Evolutionary conservation across 495 filamentous ascomycete species (phyloP).

Genomic region (Cenococcum geophilum): DNA sequence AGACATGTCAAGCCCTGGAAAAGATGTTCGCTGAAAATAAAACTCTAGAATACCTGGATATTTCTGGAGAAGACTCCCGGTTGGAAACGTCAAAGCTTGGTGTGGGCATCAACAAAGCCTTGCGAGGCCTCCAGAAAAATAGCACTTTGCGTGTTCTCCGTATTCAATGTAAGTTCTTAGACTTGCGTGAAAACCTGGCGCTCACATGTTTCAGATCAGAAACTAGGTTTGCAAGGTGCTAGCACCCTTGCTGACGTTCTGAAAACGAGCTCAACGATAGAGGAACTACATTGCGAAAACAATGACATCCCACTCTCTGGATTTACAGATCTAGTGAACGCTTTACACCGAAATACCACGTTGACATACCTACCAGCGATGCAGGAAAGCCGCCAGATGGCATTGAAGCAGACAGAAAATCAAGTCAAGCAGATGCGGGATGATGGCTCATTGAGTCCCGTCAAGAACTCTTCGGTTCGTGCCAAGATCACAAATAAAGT

Average conservation of each 20-base stretch:
- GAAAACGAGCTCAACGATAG: conserved; percentile 57
- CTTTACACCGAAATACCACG: conserved; percentile 60
- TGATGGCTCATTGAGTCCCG: conserved; percentile 10
- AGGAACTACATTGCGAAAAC: conserved; percentile 68
- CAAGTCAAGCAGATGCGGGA: conserved; percentile 52
- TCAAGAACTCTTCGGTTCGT: conserved; percentile 19
- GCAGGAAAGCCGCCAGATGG: conserved; percentile 54
- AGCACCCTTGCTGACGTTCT: conserved; percentile 73
- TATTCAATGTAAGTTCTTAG: conserved; percentile 49
- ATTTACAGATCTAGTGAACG: conserved; percentile 70
- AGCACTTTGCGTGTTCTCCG: conserved; percentile 65
- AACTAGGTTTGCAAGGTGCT: conserved; percentile 60
- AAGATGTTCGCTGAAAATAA: conserved; percentile 71
- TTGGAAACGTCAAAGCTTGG: conserved; percentile 82
- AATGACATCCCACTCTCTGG: conserved; percentile 74
- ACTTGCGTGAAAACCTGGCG: background rate
- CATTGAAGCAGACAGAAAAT: conserved; percentile 57
- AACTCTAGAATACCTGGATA: conserved; percentile 70
- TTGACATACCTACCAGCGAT: conserved; percentile 61
- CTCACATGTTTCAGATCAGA: conserved; percentile 28
- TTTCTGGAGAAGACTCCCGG: conserved; percentile 84
- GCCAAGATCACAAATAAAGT: conserved; percentile 24
- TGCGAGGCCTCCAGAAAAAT: conserved; percentile 72
- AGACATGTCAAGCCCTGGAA: conserved; percentile 68
- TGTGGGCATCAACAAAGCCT: conserved; percentile 68